Conservation (phyloP, 805 yeast genomes). For the Pichia eremophila region DNA sequence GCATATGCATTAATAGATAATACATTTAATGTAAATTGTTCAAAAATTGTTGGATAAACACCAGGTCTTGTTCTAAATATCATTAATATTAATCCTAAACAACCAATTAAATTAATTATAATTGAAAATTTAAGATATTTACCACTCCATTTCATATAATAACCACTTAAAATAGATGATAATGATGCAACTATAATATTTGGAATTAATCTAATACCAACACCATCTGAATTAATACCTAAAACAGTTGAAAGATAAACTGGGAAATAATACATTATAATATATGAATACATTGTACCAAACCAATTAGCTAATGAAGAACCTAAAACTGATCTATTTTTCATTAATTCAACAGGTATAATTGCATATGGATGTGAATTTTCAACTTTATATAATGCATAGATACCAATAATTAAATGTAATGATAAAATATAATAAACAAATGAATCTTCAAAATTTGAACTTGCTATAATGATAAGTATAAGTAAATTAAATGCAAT, state of each 20-base stretch:
- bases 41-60: slow-evolving; percentile 19
- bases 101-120: slow-evolving; percentile 32
- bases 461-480: slow-evolving; percentile 29
- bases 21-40: slow-evolving; percentile 34
- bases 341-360: slow-evolving; percentile 47
- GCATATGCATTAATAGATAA: slow-evolving; percentile 50
- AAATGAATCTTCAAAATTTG: slow-evolving; percentile 22
- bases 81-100: slow-evolving; percentile 31
- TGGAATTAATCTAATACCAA: slow-evolving; percentile 53
- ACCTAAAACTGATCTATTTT: slow-evolving; percentile 50
- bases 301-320: slow-evolving; percentile 59
- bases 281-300: slow-evolving; percentile 38
- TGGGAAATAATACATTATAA: slow-evolving; percentile 50
- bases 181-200: slow-evolving; percentile 49
- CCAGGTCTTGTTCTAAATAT: slow-evolving; percentile 18
- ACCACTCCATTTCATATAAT: slow-evolving; percentile 57
- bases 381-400: slow-evolving; percentile 14
- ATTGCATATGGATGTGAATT: slow-evolving; percentile 39
- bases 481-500: slow-evolving; percentile 26
- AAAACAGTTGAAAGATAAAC: slow-evolving; percentile 50
- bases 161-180: slow-evolving; percentile 57
- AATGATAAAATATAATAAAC: neutral
- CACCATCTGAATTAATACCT: slow-evolving; percentile 42
- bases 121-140: slow-evolving; percentile 42
- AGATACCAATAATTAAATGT: slow-evolving; percentile 5